These are phyloP conservation scores for Podosphaera fusca DNA, from an alignment of 2,329 filamentous ascomycete species.

Conservation along the genomic window DNA sequence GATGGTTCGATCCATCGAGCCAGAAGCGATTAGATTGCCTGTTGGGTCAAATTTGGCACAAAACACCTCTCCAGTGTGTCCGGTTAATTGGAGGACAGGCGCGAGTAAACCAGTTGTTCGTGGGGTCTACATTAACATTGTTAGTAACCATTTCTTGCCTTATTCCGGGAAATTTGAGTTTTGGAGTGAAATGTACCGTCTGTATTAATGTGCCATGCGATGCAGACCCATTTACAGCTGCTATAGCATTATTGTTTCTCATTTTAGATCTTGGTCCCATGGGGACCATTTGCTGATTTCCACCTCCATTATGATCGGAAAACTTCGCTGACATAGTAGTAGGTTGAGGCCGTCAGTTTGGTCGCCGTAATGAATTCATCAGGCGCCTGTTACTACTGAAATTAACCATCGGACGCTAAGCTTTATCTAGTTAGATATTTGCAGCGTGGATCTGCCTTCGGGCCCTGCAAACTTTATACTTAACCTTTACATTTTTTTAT, in stretches of 20 bases:
- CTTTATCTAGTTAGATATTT: too few species aligned
- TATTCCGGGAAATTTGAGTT: conserved; percentile 6
- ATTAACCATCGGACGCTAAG: too few species aligned
- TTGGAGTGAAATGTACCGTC: conserved; percentile 27
- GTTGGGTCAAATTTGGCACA: conserved; percentile 73
- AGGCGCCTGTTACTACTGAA: too few species aligned
- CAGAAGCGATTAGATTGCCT: conserved; percentile 75
- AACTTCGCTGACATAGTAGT: too few species aligned
- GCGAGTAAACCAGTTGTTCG: conserved; percentile 68
- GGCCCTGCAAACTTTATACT: too few species aligned
- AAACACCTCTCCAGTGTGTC: conserved; percentile 70
- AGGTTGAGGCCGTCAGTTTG: too few species aligned
- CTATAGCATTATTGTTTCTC: conserved; percentile 24
- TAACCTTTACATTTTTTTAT: too few species aligned
- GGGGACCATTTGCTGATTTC: conserved; percentile 48
- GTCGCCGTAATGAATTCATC: too few species aligned
- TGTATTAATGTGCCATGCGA: conserved; percentile 41
- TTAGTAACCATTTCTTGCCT: conserved; percentile 8
- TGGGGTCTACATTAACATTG: conserved; percentile 30
- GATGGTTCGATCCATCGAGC: conserved; percentile 83
- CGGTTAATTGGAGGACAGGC: conserved; percentile 81
- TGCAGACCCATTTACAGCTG: conserved; percentile 30
- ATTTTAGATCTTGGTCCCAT: conserved; percentile 59
- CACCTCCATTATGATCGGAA: not conserved
- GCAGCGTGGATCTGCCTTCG: too few species aligned